Conservation (phyloP, 129 eudicot species). For the Tagetes patula region DNA sequence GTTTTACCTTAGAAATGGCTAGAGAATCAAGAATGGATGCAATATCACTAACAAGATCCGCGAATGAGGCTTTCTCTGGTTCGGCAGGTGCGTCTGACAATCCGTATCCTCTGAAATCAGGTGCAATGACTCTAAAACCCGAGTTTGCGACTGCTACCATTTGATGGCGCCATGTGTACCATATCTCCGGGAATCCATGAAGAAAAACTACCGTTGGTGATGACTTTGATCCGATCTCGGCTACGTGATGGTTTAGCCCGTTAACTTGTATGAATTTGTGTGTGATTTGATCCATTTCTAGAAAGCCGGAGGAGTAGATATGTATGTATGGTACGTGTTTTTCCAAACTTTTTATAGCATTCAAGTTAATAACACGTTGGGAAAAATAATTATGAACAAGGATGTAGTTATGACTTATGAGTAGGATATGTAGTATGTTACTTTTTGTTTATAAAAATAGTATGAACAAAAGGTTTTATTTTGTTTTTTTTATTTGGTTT, state of each 20-base stretch:
- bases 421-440: too few species aligned
- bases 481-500: too few species aligned
- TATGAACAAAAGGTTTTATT: too few species aligned
- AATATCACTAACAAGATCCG: constrained; percentile 20
- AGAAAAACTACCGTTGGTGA: constrained; percentile 13
- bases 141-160: constrained; percentile 31
- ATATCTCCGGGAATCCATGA: constrained; percentile 39
- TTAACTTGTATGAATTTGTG: background rate
- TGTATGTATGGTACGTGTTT: background rate
- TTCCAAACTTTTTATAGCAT: background rate
- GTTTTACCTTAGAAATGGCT: constrained; percentile 28
- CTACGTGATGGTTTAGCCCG: background rate
- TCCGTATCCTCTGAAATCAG: constrained; percentile 41
- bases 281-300: background rate
- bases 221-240: background rate
- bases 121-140: constrained; percentile 29
- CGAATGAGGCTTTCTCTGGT: constrained; percentile 22
- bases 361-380: background rate
- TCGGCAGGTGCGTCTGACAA: constrained; percentile 25
- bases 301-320: background rate
- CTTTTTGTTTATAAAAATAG: too few species aligned
- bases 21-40: constrained; percentile 26
- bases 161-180: constrained; percentile 35
- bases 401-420: too few species aligned
- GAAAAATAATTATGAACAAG: too few species aligned